phyloP scores from a whole-genome alignment of 768 basidiomycete species.

The Tulasnella sp. region DNA sequence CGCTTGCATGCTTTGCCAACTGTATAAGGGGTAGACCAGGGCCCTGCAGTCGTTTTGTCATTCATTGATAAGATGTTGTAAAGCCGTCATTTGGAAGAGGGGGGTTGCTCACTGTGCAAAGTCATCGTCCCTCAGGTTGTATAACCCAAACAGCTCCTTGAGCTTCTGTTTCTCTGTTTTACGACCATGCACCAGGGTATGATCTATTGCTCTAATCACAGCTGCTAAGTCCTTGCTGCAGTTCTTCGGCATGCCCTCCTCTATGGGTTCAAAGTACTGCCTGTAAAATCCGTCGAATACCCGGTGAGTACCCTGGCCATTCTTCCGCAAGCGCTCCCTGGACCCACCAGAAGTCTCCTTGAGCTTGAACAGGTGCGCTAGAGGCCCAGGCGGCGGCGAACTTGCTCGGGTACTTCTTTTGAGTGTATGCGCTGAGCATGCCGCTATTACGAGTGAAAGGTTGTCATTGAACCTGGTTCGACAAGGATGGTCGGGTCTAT shows the following conservation, averaged over 20 bases:
- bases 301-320: neutral
- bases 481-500: neutral
- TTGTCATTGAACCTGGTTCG: neutral
- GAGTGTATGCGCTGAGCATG: conserved; percentile 8
- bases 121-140: neutral
- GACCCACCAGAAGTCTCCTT: conserved; percentile 15
- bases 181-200: neutral
- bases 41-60: neutral
- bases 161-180: neutral
- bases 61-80: too few relatives aligned
- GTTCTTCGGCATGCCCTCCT: conserved; percentile 35
- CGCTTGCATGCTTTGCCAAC: conserved; percentile 21
- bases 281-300: neutral
- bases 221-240: conserved; percentile 29
- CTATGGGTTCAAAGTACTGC: conserved; percentile 22
- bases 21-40: neutral
- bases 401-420: neutral
- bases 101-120: neutral
- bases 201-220: conserved; percentile 6
- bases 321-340: neutral
- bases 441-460: neutral
- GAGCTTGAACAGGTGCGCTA: conserved; percentile 16
- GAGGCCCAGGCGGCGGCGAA: conserved; percentile 26
- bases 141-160: neutral
- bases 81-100: neutral